These are phyloP conservation scores for Hypomyces rosellus DNA, from an alignment of 2,329 filamentous ascomycete species.

Conservation along the genomic window DNA sequence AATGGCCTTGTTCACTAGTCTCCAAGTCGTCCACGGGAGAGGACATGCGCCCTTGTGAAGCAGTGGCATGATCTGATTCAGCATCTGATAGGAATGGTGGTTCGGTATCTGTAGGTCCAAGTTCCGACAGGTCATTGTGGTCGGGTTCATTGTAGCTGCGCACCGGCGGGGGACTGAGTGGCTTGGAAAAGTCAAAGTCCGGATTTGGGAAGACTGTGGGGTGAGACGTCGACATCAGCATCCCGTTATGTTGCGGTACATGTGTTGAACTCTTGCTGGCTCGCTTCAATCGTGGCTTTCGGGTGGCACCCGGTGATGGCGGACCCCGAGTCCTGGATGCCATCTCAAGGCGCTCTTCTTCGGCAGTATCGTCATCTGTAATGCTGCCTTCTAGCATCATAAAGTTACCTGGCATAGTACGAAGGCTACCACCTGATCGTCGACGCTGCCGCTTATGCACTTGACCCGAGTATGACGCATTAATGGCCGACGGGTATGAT, in stretches of 20 bases:
- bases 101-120: conserved; percentile 4
- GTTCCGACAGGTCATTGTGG: not conserved
- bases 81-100: not conserved
- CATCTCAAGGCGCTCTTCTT: conserved; percentile 40
- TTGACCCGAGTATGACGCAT: conserved; percentile 22
- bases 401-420: conserved; percentile 31
- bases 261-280: conserved; percentile 34
- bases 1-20: conserved; percentile 26
- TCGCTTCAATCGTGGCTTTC: conserved; percentile 37
- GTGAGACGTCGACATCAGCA: conserved; percentile 12
- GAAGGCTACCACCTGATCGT: conserved; percentile 45
- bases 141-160: not conserved
- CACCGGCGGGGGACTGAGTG: conserved; percentile 20
- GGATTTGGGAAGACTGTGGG: conserved; percentile 10
- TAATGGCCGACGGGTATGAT: conserved; percentile 15
- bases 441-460: conserved; percentile 36
- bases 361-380: conserved; percentile 39
- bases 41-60: conserved; percentile 10
- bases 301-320: conserved; percentile 22
- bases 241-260: conserved; percentile 18
- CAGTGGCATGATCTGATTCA: conserved; percentile 11
- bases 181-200: conserved; percentile 33
- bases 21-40: conserved; percentile 26
- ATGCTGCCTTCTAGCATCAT: conserved; percentile 32
- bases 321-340: conserved; percentile 21